Base-by-base conservation (phyloP, 2,329 filamentous ascomycete genomes). In the Penicillium sp. region DNA sequence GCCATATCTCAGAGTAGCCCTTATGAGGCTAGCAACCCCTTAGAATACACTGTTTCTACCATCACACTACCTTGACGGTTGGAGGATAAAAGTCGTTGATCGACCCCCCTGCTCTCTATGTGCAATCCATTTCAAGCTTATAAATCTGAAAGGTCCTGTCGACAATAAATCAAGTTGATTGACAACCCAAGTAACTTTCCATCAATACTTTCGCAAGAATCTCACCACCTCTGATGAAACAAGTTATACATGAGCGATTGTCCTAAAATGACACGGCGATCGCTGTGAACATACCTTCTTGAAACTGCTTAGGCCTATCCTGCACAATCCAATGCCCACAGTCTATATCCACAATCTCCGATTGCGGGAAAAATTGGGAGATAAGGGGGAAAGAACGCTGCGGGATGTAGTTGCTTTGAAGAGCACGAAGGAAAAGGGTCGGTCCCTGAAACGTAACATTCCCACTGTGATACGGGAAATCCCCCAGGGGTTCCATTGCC, bases 361-460 rank as follows among this genome's bases (percentile, higher is more conserved):
- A 70, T 1, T 50, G 40, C 1, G 73, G 73, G 33, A 76, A 76
- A 38, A 75, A 72, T 1, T 64, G 53, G 0, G 63, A 65, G 15
- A 77, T 75, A 1, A 70, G 42, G 0, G 73, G 71, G 37, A 77
- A 61, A 2, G 68, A 61, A 67, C 83, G 78, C 19, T 85, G 81
- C 0, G 92, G 90, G 70, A 92, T 83, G 35, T 67, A 69, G 10
- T 62, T 53, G 17, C 68, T 70, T 40, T 58, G 59, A 3, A 63
- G 58, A 17, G 66, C 66, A n/a, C 69, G 63, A 50, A 70, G 58
- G n/a, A 71, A 69, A 7, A 71, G 51, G 5, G 58, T 44, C 2
- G 65, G 68, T 22, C 60, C 62, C 10, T 55, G 56, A 8, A 66
- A 71, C 15, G 53, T 56, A 86, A 84, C 35, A 93, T 83, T 44